These are phyloP conservation scores for Cnidoscolus chayamansa DNA, from an alignment of 441 rosid species.

Conservation along the genomic window DNA sequence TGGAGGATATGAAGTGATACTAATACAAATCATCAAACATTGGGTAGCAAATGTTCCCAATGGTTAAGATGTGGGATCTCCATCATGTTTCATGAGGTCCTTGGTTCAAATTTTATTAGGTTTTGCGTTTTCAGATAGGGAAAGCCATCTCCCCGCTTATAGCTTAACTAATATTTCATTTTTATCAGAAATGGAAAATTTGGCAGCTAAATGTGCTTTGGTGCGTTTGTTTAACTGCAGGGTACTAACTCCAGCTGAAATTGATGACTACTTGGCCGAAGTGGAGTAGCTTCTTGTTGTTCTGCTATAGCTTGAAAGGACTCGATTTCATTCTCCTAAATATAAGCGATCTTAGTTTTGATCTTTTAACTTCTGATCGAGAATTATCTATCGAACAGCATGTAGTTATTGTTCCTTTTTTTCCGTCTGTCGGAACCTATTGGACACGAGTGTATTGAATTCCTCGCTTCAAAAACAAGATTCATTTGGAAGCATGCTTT, in stretches of 20 bases:
- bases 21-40: too few relatives aligned
- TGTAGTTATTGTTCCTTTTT: background rate
- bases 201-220: background rate
- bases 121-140: too few relatives aligned
- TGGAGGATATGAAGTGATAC: background rate
- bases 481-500: background rate
- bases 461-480: background rate
- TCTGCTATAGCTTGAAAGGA: background rate
- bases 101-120: too few relatives aligned
- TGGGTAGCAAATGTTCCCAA: too few relatives aligned
- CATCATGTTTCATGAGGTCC: too few relatives aligned
- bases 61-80: too few relatives aligned
- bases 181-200: too few relatives aligned
- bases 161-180: too few relatives aligned
- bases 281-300: constrained; percentile 44
- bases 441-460: background rate
- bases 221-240: constrained; percentile 30
- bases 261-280: constrained; percentile 76
- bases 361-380: background rate
- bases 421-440: background rate
- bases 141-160: too few relatives aligned
- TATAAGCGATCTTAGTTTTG: background rate
- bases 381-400: background rate
- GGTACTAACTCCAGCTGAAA: constrained; percentile 74
- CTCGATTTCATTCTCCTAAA: background rate